Percentiles rank a stretch among this genome's conserved stretches.
Conservation (phyloP, 2,329 filamentous ascomycete species). For the Fusarium haematococcum region DNA sequence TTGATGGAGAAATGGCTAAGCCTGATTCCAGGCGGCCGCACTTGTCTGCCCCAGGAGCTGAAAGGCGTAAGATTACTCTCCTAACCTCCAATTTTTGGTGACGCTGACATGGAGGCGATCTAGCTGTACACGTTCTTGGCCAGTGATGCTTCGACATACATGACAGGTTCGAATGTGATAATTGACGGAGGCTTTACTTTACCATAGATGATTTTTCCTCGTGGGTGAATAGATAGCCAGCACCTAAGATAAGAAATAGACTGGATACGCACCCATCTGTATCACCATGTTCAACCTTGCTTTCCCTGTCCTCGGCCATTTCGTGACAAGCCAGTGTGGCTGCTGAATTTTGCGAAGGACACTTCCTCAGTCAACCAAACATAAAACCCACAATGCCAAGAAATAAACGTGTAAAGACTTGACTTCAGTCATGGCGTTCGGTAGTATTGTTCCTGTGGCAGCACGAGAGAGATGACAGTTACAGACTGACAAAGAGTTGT, state of each 20-base stretch:
- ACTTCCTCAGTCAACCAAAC: too few relatives aligned
- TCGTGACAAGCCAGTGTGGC: background rate
- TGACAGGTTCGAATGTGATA: background rate
- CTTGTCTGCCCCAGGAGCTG: slow-evolving; percentile 5
- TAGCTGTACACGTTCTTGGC: background rate
- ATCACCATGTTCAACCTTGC: too few relatives aligned
- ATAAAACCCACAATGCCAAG: too few relatives aligned
- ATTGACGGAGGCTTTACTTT: background rate
- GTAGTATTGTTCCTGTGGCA: too few relatives aligned
- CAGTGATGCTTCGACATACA: background rate
- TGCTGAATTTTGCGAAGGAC: too few relatives aligned
- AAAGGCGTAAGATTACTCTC: background rate
- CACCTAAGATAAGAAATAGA: background rate
- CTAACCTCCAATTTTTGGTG: background rate
- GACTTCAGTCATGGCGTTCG: too few relatives aligned
- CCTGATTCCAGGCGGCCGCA: slow-evolving; percentile 9
- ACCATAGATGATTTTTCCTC: background rate
- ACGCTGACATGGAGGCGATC: background rate
- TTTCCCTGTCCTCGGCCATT: too few relatives aligned
- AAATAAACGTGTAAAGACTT: too few relatives aligned
- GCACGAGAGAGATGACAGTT: too few relatives aligned
- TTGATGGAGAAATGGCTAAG: slow-evolving; percentile 10
- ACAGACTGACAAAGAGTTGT: too few relatives aligned
- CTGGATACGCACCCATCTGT: background rate
- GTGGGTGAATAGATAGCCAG: background rate